A percentile compares a stretch with the other conserved stretches of the same genome.
Conservation (phyloP, 257 asterid species). For the Nicotiana benthamiana region DNA sequence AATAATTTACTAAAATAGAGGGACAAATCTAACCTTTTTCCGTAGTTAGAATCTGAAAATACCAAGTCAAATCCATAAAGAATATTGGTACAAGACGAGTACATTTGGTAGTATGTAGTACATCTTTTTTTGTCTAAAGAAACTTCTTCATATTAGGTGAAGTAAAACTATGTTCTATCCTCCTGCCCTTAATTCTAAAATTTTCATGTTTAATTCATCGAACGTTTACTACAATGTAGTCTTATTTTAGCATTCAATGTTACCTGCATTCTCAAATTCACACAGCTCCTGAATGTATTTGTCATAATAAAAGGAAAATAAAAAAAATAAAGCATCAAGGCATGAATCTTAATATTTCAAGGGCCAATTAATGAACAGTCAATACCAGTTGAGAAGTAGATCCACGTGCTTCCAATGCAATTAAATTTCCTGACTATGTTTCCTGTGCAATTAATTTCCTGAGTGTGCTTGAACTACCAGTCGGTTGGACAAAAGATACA, state of each 20-base stretch:
- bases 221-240: neutral
- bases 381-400: neutral
- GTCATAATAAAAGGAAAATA: neutral
- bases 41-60: neutral
- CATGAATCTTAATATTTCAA: neutral
- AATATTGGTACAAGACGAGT: neutral
- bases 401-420: neutral
- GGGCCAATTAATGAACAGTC: neutral
- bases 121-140: neutral
- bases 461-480: neutral
- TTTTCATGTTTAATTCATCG: neutral
- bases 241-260: neutral
- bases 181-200: neutral
- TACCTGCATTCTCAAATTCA: neutral
- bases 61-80: neutral
- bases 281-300: neutral
- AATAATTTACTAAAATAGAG: too few relatives aligned
- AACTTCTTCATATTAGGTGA: neutral
- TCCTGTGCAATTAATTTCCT: neutral
- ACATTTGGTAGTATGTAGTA: neutral
- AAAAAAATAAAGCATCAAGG: neutral
- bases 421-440: neutral
- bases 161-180: neutral
- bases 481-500: constrained; percentile 1
- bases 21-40: too few relatives aligned